These are phyloP conservation scores for Apiotrichum sp. DNA, from an alignment of 1,284 basidiomycete species.

Conservation along the genomic window DNA sequence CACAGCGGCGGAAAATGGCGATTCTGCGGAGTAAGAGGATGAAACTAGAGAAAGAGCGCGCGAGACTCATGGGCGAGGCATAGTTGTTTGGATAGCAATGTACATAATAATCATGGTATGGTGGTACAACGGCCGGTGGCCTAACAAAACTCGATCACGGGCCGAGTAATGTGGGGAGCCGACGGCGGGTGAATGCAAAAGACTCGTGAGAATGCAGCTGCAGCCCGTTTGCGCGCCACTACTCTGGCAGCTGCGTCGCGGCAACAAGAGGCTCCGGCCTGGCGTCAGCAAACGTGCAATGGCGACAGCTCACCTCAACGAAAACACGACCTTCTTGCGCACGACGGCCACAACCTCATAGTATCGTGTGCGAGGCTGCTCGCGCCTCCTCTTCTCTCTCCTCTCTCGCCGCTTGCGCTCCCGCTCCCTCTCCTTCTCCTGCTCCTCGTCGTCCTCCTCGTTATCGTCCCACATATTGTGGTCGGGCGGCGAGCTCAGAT, in stretches of 20 bases:
- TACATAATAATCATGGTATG: too few species aligned
- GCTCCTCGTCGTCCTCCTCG: conserved; percentile 20
- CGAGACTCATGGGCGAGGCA: conserved; percentile 15
- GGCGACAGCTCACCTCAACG: conserved; percentile 28
- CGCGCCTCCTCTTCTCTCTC: conserved; percentile 9
- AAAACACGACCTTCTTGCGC: conserved; percentile 45
- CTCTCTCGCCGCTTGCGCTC: conserved; percentile 5
- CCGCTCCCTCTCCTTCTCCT: conserved; percentile 15
- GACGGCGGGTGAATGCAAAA: neutral
- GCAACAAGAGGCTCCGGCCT: conserved; percentile 47
- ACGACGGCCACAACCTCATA: conserved; percentile 46
- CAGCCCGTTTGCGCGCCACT: neutral
- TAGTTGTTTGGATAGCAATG: too few species aligned
- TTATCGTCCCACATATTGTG: neutral
- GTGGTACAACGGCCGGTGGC: too few species aligned
- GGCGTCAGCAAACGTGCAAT: neutral
- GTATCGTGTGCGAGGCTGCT: conserved; percentile 29
- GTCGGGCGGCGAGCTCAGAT: conserved; percentile 28
- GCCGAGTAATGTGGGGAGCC: too few species aligned
- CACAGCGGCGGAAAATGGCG: conserved; percentile 37
- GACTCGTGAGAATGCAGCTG: neutral
- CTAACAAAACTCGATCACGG: too few species aligned
- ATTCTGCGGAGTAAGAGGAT: conserved; percentile 38
- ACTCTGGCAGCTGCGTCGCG: conserved; percentile 40
- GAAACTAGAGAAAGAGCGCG: conserved; percentile 38